A percentile compares a stretch with the other conserved stretches of the same genome.
Evolutionary conservation across 305 asterid genomes (phyloP).

Genomic region (Fraxinus nigra): DNA sequence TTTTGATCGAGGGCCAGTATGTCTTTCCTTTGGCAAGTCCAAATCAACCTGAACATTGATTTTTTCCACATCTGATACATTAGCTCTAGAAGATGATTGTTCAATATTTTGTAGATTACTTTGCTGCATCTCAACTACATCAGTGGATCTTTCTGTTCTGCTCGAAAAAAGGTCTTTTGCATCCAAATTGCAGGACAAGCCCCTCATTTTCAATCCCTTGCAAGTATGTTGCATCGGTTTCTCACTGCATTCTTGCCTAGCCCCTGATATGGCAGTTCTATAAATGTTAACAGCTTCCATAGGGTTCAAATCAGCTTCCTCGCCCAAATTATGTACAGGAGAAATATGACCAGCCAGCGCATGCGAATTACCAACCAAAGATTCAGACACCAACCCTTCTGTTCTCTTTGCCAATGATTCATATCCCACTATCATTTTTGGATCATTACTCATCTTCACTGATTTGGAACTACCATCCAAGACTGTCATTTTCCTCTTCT

Average conservation of each 20-base stretch:
- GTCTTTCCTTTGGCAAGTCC: conserved; percentile 30
- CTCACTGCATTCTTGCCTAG: conserved; percentile 26
- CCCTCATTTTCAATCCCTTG: conserved; percentile 29
- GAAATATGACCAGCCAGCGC: conserved; percentile 23
- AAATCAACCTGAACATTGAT: conserved; percentile 28
- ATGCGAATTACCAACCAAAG: conserved; percentile 22
- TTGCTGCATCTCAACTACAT: conserved; percentile 28
- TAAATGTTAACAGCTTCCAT: conserved; percentile 24
- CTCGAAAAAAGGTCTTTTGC: conserved; percentile 17
- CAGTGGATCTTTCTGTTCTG: conserved; percentile 23
- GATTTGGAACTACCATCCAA: conserved; percentile 41
- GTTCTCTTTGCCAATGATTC: conserved; percentile 20
- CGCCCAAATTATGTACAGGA: conserved; percentile 22
- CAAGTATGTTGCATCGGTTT: conserved; percentile 27
- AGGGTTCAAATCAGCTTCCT: conserved; percentile 29
- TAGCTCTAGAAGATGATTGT: conserved; percentile 25
- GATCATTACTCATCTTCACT: conserved; percentile 27
- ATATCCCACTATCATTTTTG: conserved; percentile 27
- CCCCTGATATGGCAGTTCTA: conserved; percentile 21
- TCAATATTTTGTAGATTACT: conserved; percentile 29
- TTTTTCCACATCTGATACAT: conserved; percentile 19
- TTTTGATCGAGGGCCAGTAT: conserved; percentile 28
- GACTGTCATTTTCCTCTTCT: conserved; percentile 37
- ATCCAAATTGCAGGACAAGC: conserved; percentile 20
- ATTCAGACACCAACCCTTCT: conserved; percentile 33